Evolutionary conservation across 169 alveolate species (phyloP).

Genomic region (Plasmodium vivax): DNA sequence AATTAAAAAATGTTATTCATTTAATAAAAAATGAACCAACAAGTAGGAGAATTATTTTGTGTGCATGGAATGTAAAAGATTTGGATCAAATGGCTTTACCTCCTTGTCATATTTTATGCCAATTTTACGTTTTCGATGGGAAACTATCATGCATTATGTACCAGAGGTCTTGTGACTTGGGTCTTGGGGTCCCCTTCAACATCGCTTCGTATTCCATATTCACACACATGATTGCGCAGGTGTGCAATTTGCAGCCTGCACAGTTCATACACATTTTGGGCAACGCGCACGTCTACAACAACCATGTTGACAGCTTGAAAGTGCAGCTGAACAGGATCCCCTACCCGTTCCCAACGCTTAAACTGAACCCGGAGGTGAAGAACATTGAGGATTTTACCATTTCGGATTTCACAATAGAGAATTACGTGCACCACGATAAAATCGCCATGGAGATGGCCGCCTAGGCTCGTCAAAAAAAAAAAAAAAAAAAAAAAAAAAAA

Average conservation of each 20-base stretch:
- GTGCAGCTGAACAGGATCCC: constrained; percentile 94
- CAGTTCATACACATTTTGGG: constrained; percentile 96
- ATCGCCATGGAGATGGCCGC: constrained; percentile 94
- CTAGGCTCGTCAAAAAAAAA: not conserved
- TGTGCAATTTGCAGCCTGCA: constrained; percentile 87
- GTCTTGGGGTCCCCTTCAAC: constrained; percentile 98
- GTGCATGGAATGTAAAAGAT: constrained; percentile 98
- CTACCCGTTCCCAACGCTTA: constrained; percentile 96
- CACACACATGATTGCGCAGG: constrained; percentile 97
- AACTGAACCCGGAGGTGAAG: constrained; percentile 88
- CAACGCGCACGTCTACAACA: constrained; percentile 96
- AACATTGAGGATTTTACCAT: constrained; percentile 91
- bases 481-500: too few species aligned
- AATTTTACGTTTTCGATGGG: constrained; percentile 94
- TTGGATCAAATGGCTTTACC: constrained; percentile 98
- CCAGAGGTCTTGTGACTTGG: constrained; percentile 98
- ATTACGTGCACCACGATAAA: constrained; percentile 91
- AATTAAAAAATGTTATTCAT: constrained; percentile 90
- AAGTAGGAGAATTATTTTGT: constrained; percentile 93
- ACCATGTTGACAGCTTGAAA: constrained; percentile 94
- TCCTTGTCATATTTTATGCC: constrained; percentile 98
- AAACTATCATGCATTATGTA: constrained; percentile 95
- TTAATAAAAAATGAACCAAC: constrained; percentile 93
- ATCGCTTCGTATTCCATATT: constrained; percentile 97
- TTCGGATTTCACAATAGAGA: constrained; percentile 91